Percentiles rank a stretch among this genome's conserved stretches.
phyloP scores from a whole-genome alignment of 768 basidiomycete species.

The Heimioporus sp. region DNA sequence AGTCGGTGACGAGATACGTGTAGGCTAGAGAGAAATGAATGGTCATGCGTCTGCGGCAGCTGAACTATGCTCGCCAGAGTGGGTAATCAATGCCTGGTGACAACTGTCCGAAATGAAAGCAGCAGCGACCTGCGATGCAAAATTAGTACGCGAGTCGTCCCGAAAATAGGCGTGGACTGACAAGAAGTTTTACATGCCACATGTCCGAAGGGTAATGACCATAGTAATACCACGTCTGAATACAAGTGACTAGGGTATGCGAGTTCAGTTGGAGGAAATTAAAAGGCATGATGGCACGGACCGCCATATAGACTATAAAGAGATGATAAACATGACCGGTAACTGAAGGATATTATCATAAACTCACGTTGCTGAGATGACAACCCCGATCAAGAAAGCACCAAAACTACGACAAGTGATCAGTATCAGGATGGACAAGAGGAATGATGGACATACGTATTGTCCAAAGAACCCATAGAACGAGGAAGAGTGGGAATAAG shows the following conservation, averaged over 20 bases:
- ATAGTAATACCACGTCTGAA: conserved; percentile 60
- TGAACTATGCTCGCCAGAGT: conserved; percentile 39
- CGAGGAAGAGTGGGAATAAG: not conserved
- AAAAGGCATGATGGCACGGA: conserved; percentile 18
- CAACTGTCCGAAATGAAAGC: conserved; percentile 54
- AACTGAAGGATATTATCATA: not conserved
- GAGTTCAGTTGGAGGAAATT: conserved; percentile 6
- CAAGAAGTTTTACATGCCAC: conserved; percentile 50
- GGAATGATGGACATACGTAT: conserved; percentile 33
- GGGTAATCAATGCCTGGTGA: conserved; percentile 57
- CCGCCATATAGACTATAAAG: conserved; percentile 49
- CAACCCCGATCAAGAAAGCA: conserved; percentile 53
- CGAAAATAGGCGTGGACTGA: conserved; percentile 21
- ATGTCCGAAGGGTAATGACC: conserved; percentile 46
- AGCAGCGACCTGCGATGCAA: conserved; percentile 41
- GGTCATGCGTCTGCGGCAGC: too few species aligned
- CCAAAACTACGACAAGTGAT: conserved; percentile 40
- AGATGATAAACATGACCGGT: not conserved
- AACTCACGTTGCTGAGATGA: conserved; percentile 51
- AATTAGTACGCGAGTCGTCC: not conserved
- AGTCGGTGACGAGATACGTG: conserved; percentile 46
- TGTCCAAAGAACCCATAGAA: conserved; percentile 30
- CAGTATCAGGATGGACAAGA: not conserved
- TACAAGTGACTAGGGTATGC: conserved; percentile 43
- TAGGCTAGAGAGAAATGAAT: conserved; percentile 37